Base-by-base conservation (phyloP, 2,329 filamentous ascomycete species). In the Phyllachora maydis region DNA sequence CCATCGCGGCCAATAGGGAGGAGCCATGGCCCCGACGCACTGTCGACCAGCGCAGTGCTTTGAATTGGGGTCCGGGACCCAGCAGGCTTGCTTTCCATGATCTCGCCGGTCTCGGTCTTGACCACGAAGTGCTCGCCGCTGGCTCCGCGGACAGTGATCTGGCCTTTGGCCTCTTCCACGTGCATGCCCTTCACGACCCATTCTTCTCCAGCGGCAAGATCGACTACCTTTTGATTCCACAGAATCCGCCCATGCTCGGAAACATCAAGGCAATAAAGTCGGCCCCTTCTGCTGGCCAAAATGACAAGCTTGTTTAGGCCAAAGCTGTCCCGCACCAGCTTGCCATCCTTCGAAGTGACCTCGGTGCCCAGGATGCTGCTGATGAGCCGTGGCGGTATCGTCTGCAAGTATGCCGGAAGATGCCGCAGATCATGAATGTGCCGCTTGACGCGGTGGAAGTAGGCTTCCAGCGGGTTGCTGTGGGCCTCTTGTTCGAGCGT, bases 281-380 rank as follows among this genome's bases (percentile, higher is more conserved):
- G 71, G 9, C 83, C 83, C 27, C 69, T 71, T 26, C 66, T 60
- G 2, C 83, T 92, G 5, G 74, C 82, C 23, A 92, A 54, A 27
- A 93, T 56, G 5, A 83, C 64, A 16, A 85, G 53, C 47, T 92
- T 91, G 44, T 78, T 73, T 47, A 93, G 85, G 4, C 85, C 85
- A 43, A 95, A 95, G 18, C 59, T 66, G 37, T 88, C 76, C 10
- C 68, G 59, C 11, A 54, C 50, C n/a, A 73, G 51, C 5, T 55
- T 54, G 14, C 52, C 45, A 11, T 44, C 42, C 12, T 48, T 47
- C 7, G 9, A 46, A 1, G 47, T 38, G 10, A 56, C 50, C 6
- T 61, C 56, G 1, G 63, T 62, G 16, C 68, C 65, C 6, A 71
- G 40, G 10, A 79, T 53, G 32, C 66, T 72, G 30, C 62, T 62